Evolutionary conservation across 805 yeast species (phyloP).

Genomic region (Pichia heedii): DNA sequence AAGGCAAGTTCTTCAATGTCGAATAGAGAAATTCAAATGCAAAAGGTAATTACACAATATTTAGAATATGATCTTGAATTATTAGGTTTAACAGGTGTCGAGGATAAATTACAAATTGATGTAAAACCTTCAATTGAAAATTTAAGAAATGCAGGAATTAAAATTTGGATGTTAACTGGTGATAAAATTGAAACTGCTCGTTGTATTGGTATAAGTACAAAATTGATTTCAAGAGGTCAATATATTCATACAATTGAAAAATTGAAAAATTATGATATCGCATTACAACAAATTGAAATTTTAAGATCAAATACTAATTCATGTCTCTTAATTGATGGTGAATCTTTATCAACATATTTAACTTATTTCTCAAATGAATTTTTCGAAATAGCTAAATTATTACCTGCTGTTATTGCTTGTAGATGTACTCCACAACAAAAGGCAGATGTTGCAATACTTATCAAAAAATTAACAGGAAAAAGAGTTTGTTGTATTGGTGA

Average conservation of each 20-base stretch:
- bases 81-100: constrained; percentile 93
- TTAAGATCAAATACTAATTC: constrained; percentile 54
- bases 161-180: constrained; percentile 99
- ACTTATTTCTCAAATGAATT: constrained; percentile 60
- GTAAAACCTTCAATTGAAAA: constrained; percentile 89
- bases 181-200: constrained; percentile 98
- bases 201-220: constrained; percentile 95
- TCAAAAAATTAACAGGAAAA: constrained; percentile 71
- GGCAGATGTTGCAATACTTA: constrained; percentile 84
- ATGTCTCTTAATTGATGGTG: constrained; percentile 89
- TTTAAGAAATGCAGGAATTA: constrained; percentile 90
- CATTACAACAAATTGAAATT: constrained; percentile 68
- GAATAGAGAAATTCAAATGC: constrained; percentile 71
- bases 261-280: constrained; percentile 40
- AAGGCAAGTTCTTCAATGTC: constrained; percentile 73
- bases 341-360: constrained; percentile 66
- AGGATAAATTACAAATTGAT: constrained; percentile 84
- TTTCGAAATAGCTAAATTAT: constrained; percentile 60
- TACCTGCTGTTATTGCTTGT: constrained; percentile 96
- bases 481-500: constrained; percentile 98
- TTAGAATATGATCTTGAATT: constrained; percentile 80
- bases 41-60: constrained; percentile 52
- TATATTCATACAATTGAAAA: constrained; percentile 80
- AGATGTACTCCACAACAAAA: constrained; percentile 98
- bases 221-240: constrained; percentile 88